phyloP scores from a whole-genome alignment of 2,329 filamentous ascomycete genomes.

The Arthrobotrys musiformis region DNA sequence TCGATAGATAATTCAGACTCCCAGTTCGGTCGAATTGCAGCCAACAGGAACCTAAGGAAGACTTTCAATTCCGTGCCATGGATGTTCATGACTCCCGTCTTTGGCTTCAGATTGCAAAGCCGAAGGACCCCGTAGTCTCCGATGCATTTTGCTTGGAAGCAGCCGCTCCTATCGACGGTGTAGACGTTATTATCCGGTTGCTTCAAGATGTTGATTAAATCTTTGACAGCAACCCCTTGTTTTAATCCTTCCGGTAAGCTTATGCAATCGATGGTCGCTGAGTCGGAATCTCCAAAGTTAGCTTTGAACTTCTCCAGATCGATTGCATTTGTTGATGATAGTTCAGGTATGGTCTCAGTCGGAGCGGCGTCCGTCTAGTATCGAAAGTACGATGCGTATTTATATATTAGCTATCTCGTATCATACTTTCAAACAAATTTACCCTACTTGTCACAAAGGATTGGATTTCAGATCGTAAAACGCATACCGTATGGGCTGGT shows the following conservation, averaged over 20 bases:
- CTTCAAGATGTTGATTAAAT: slow-evolving; percentile 4
- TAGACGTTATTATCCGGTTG: background rate
- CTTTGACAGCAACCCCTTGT: background rate
- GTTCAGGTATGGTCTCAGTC: background rate
- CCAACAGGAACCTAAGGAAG: background rate
- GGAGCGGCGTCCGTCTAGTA: background rate
- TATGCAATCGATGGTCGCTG: background rate
- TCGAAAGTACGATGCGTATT: too few species aligned
- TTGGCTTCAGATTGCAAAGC: slow-evolving; percentile 32
- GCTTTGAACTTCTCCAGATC: background rate
- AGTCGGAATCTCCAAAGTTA: background rate
- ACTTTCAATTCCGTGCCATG: background rate
- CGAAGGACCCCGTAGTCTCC: slow-evolving; percentile 24
- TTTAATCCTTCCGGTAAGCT: background rate
- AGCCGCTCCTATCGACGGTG: slow-evolving; percentile 30
- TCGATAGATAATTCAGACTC: background rate
- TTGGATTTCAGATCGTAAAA: background rate
- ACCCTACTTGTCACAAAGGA: too few species aligned
- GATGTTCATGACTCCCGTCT: background rate
- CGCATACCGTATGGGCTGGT: background rate
- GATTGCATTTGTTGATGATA: background rate
- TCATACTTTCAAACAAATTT: too few species aligned
- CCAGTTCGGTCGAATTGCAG: slow-evolving; percentile 17
- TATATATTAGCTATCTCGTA: too few species aligned
- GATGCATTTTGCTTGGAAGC: slow-evolving; percentile 28